Conservation (phyloP, 2,329 filamentous ascomycete genomes). For the Myrmaecium sp. region DNA sequence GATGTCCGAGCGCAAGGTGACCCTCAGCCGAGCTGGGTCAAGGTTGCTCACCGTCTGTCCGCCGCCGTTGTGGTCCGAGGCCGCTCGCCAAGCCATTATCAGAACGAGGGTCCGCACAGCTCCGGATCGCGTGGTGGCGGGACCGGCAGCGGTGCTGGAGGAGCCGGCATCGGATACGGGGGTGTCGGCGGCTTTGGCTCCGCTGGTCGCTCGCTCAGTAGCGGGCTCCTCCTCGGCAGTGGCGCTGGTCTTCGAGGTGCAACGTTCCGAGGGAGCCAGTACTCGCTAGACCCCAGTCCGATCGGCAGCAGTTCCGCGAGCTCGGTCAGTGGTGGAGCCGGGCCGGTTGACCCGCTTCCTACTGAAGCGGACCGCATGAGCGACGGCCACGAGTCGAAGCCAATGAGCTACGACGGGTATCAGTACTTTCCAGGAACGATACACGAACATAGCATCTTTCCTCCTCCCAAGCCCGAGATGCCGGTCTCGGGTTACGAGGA, state of each 20-base stretch:
- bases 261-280: constrained; percentile 17
- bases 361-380: constrained; percentile 24
- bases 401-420: constrained; percentile 28
- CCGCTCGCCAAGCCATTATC: constrained; percentile 26
- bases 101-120: constrained; percentile 28
- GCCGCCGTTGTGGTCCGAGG: constrained; percentile 24
- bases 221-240: constrained; percentile 15
- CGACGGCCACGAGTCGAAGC: constrained; percentile 19
- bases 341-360: constrained; percentile 24
- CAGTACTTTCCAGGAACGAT: constrained; percentile 29
- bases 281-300: constrained; percentile 22
- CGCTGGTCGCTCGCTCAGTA: constrained; percentile 22
- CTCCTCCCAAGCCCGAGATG: constrained; percentile 14
- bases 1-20: constrained; percentile 18
- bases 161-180: constrained; percentile 23
- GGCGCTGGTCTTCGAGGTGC: constrained; percentile 14
- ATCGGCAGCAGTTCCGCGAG: constrained; percentile 26
- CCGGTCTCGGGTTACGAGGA: constrained; percentile 15
- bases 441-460: constrained; percentile 20
- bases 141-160: constrained; percentile 49
- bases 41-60: constrained; percentile 18
- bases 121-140: constrained; percentile 22
- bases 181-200: constrained; percentile 24
- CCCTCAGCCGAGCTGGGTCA: constrained; percentile 16
- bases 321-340: constrained; percentile 23